These are phyloP conservation scores for Daldinia caldariorum DNA, from an alignment of 495 filamentous ascomycete species.

Conservation along the genomic window DNA sequence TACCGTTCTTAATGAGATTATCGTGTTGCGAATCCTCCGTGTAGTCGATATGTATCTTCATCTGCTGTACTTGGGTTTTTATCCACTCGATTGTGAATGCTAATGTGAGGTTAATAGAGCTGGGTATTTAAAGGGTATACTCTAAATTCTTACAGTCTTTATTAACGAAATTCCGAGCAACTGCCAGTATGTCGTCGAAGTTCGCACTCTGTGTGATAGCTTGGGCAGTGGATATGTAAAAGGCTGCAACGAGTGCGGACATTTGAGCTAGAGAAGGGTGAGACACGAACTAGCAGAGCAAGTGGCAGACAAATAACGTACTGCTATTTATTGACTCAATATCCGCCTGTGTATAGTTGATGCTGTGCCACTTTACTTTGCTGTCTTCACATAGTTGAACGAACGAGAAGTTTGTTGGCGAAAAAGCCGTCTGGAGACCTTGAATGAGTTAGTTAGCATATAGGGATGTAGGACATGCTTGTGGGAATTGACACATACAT, in stretches of 20 bases:
- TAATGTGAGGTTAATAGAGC: conserved; percentile 45
- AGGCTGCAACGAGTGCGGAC: conserved; percentile 64
- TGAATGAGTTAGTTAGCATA: conserved; percentile 31
- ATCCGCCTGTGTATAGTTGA: conserved; percentile 65
- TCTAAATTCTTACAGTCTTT: conserved; percentile 45
- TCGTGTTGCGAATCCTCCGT: conserved; percentile 73
- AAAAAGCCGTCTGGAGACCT: conserved; percentile 76
- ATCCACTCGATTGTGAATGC: conserved; percentile 65
- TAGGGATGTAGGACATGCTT: neutral
- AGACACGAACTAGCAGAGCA: neutral
- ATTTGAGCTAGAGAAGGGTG: conserved; percentile 54
- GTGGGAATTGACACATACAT: conserved; percentile 34
- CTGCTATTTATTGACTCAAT: conserved; percentile 52
- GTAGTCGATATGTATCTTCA: conserved; percentile 75
- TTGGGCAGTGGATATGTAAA: conserved; percentile 67
- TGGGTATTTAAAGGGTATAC: neutral
- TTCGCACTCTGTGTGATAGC: conserved; percentile 53
- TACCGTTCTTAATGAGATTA: conserved; percentile 72
- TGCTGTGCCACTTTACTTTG: conserved; percentile 67
- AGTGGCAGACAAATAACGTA: conserved; percentile 47
- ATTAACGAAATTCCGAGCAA: conserved; percentile 63
- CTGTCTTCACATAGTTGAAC: conserved; percentile 72
- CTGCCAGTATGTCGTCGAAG: conserved; percentile 78
- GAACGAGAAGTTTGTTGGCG: conserved; percentile 76
- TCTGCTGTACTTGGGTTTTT: conserved; percentile 70